Evolutionary conservation across 441 rosid genomes (phyloP).

Genomic region (Gossypium lobatum): DNA sequence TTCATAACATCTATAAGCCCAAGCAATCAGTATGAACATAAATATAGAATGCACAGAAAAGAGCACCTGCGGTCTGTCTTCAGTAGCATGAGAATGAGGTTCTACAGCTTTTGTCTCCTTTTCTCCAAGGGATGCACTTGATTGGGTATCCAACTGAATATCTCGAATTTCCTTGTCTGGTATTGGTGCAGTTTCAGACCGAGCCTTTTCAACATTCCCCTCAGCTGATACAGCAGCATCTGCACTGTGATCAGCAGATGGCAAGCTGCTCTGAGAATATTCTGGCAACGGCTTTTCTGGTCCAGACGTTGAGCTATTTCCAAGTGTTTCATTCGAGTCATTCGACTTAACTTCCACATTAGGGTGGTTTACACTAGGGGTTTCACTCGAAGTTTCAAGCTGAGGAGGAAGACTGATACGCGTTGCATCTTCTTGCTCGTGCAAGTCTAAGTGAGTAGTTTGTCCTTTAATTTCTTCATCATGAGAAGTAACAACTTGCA

Average conservation of each 20-base stretch:
- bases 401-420: slow-evolving; percentile 25
- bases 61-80: slow-evolving; percentile 36
- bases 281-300: slow-evolving; percentile 28
- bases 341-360: slow-evolving; percentile 32
- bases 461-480: slow-evolving; percentile 29
- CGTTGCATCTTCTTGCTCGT: slow-evolving; percentile 29
- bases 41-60: neutral
- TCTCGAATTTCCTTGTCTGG: slow-evolving; percentile 31
- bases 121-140: slow-evolving; percentile 25
- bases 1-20: neutral
- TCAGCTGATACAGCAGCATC: slow-evolving; percentile 27
- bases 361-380: slow-evolving; percentile 23
- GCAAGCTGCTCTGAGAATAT: slow-evolving; percentile 19
- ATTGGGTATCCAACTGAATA: slow-evolving; percentile 19
- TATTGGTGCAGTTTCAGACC: slow-evolving; percentile 29
- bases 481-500: slow-evolving; percentile 19
- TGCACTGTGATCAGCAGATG: slow-evolving; percentile 25
- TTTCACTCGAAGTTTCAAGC: slow-evolving; percentile 27
- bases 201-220: slow-evolving; percentile 23
- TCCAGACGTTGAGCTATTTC: slow-evolving; percentile 27
- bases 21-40: neutral
- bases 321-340: slow-evolving; percentile 27
- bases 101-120: slow-evolving; percentile 19
- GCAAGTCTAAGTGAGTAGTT: slow-evolving; percentile 22
- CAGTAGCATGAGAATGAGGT: slow-evolving; percentile 12